These are phyloP conservation scores for Spathaspora arborariae DNA, from an alignment of 805 yeast genomes.

Conservation along the genomic window DNA sequence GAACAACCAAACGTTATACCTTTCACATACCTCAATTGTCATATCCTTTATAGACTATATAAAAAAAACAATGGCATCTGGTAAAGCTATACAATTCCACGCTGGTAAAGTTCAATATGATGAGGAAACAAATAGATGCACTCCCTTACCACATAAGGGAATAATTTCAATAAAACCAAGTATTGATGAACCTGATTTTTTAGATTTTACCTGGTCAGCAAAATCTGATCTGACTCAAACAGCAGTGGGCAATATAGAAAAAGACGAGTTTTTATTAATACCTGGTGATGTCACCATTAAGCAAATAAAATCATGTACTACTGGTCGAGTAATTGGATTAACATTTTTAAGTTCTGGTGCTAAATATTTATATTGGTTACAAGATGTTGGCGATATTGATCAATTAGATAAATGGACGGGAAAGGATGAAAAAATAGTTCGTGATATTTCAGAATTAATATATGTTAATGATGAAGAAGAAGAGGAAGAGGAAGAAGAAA, in stretches of 20 bases:
- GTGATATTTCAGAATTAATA: constrained; percentile 46
- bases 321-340: constrained; percentile 75
- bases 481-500: constrained; percentile 17
- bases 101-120: constrained; percentile 76
- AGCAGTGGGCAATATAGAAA: constrained; percentile 32
- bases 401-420: constrained; percentile 52
- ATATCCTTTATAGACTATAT: not conserved
- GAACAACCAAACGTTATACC: not conserved
- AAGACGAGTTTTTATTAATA: constrained; percentile 65
- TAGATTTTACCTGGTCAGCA: constrained; percentile 71
- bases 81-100: constrained; percentile 50
- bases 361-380: constrained; percentile 67
- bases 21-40: no score
- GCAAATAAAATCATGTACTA: constrained; percentile 61
- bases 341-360: constrained; percentile 63
- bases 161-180: constrained; percentile 54
- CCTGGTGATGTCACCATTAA: constrained; percentile 86
- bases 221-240: constrained; percentile 43
- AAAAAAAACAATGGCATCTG: not conserved
- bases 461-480: constrained; percentile 25
- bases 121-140: constrained; percentile 56
- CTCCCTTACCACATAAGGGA: constrained; percentile 73
- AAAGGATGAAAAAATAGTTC: constrained; percentile 50
- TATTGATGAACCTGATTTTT: constrained; percentile 69
- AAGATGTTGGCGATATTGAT: constrained; percentile 66